Evolutionary conservation across 2,329 filamentous ascomycete genomes (phyloP), one percentile per base, ranked within the genome.

Genomic region (Aspergillus alliaceus): DNA sequence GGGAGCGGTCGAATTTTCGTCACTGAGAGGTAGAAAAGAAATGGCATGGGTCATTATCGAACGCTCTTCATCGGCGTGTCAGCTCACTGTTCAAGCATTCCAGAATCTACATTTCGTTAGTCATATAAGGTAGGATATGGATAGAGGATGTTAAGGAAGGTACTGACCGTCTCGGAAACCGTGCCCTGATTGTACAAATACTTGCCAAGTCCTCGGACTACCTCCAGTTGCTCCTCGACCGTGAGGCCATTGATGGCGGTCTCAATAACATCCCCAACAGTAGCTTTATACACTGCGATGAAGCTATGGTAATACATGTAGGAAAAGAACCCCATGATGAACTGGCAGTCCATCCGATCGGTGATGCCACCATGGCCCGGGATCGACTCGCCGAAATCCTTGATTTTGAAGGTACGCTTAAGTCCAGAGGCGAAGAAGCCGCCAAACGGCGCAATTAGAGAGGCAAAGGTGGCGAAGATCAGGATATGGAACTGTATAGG

Each of bases 221-320:
- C 82, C 75, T 97, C 93, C 60, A 96, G 82, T 77, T 99, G 93
- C 76, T 99, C 91, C 39, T 96, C 92, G 1, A 87, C 79, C 0
- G 86, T 88, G 66, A 99, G 78, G n/a, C 93, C 93, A 6, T 88
- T 96, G 65, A 99, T 96, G 51, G 91, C 93, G 12, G 87, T 86
- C 79, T 99, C 93, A 65, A 99, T 90, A 34, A 99, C 90, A 54
- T 86, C 86, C 20, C 93, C 95, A 20, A 96, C 88, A 56, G 83
- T 91, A 37, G 90, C 87, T 75, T 93, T 91, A 81, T 96, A 87
- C 6, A 91, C 83, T 4, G 93, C 93, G 69, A 99, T 93, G 75
- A 99, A 99, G 70, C 90, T 95, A 75, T 97, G 93, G 78, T 96
- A 99, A 79, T 99, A 99, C 84, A 99, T 93, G 80, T 92, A 98